Conservation (phyloP, 2,329 filamentous ascomycete species). For the Paraconiothyrium brasiliense region DNA sequence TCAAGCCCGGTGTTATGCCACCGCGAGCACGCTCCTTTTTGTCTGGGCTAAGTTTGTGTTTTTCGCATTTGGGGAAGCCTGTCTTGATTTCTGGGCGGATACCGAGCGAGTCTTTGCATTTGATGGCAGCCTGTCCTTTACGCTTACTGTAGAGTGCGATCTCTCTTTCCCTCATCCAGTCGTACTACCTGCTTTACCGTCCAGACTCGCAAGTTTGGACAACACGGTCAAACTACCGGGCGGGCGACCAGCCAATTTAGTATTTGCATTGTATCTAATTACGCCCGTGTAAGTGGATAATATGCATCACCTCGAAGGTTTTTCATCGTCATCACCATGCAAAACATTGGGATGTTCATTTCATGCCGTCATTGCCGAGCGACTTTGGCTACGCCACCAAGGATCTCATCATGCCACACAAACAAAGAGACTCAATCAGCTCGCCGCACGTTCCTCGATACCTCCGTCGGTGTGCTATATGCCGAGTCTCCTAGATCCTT, state of each 20-base stretch:
- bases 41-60: slow-evolving; percentile 11
- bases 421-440: too few species aligned
- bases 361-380: neutral
- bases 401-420: too few species aligned
- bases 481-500: too few species aligned
- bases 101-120: slow-evolving; percentile 1
- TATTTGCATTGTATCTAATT: neutral
- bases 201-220: neutral
- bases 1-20: slow-evolving; percentile 5
- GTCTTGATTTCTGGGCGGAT: neutral
- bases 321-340: neutral
- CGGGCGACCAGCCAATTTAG: neutral
- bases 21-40: slow-evolving; percentile 5
- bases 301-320: neutral
- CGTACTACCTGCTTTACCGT: neutral
- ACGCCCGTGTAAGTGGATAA: neutral
- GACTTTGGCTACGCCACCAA: too few species aligned
- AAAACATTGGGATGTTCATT: neutral
- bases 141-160: neutral
- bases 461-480: too few species aligned
- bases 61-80: slow-evolving; percentile 13
- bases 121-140: slow-evolving; percentile 9
- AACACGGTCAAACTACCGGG: neutral
- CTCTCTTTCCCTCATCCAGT: neutral
- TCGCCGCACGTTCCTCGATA: too few species aligned